Evolutionary conservation across 768 basidiomycete genomes (phyloP), one percentile per base, ranked within the genome.

Genomic region (Ramaria rubella): DNA sequence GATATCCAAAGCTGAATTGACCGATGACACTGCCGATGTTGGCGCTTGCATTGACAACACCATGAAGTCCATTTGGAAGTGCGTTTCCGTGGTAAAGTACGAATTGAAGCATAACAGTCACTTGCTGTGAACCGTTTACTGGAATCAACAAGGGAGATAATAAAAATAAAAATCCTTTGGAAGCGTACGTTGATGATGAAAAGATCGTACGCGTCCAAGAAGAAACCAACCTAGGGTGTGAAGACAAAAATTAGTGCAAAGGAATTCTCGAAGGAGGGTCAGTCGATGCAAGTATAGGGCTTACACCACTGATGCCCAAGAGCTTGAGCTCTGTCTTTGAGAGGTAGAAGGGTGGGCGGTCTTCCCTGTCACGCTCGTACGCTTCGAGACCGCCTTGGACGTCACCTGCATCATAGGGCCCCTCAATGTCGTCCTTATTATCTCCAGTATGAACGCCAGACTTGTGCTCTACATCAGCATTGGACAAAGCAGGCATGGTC

Each of bases 21-120:
- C 82, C 85, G 52, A 87, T 79, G 60, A 87, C 85, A 59, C 80
- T 81, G 1, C 84, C 85, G 43, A 87, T 86, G 67, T 87, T 87
- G 2, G 86, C 84, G 3, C 75, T 69, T 3, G 85, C 84, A 63
- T 87, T 84, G 63, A 87, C 59, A 54, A 86, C 73, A 19, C 85
- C 85, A 65, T 83, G 72, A 5, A 83, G 73, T 54, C 78, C 75
- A 0, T 73, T 55, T 0, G 85, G 85, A 14, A 86, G 76, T 24
- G 67, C 61, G 0, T 64, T 55, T 3, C 82, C 82, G 44, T 69
- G 75, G 62, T 83, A 86, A 17, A 85, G 72, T 29, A 82, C 76
- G 61, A 79, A 84, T 66, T 85, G 82, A 29, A 86, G 69, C 82
- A 84, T 84, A 4, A 81, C 83, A 6, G 83, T 69, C 15, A 85